These are phyloP conservation scores for Ramalina peruviana DNA, from an alignment of 495 filamentous ascomycete species.

Conservation along the genomic window DNA sequence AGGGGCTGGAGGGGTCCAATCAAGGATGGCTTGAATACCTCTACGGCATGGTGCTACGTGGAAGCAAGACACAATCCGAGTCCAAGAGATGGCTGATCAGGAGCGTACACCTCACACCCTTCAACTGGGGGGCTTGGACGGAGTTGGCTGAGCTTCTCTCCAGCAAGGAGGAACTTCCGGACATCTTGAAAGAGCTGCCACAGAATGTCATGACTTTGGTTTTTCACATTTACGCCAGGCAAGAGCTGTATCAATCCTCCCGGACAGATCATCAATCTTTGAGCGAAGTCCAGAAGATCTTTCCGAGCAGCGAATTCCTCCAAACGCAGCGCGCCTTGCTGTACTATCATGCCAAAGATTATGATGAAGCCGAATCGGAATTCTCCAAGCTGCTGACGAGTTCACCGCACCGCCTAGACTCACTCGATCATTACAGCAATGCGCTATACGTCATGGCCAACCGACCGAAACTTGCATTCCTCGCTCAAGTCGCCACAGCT, in stretches of 20 bases:
- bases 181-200: constrained; percentile 50
- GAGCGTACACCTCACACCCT: constrained; percentile 75
- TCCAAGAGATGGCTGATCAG: constrained; percentile 71
- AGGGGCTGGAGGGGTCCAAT: constrained; percentile 46
- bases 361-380: constrained; percentile 68
- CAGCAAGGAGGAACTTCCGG: constrained; percentile 60
- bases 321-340: constrained; percentile 80
- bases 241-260: constrained; percentile 80
- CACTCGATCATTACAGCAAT: constrained; percentile 89
- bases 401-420: constrained; percentile 80
- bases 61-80: constrained; percentile 73
- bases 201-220: constrained; percentile 86
- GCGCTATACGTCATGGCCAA: constrained; percentile 86
- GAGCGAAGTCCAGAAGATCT: constrained; percentile 63
- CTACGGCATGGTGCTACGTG: constrained; percentile 80
- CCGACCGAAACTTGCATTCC: constrained; percentile 76
- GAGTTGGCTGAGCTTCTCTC: constrained; percentile 67
- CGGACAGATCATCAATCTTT: constrained; percentile 53
- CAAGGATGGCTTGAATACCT: constrained; percentile 96
- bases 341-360: constrained; percentile 88
- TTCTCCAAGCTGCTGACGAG: constrained; percentile 68
- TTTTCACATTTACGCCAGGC: constrained; percentile 77
- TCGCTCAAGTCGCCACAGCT: constrained; percentile 76
- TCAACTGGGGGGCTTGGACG: constrained; percentile 95
- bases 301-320: constrained; percentile 75